Conservation (phyloP, 73 alveolate species). For the Uronychia setigera region DNA sequence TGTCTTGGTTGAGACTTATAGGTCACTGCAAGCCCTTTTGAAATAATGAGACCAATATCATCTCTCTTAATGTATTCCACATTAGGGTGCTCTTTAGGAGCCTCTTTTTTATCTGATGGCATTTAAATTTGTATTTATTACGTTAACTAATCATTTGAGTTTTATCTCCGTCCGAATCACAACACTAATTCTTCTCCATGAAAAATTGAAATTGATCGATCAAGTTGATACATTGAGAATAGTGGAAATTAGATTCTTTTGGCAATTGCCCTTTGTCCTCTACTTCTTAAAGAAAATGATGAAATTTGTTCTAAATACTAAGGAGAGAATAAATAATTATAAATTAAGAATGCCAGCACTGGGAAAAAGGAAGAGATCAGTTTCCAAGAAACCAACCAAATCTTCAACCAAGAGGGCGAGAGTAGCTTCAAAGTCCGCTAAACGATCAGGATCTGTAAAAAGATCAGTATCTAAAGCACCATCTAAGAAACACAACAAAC, state of each 20-base stretch:
- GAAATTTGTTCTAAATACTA: no score
- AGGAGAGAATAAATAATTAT: no score
- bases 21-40: conserved; percentile 85
- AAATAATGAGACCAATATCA: conserved; percentile 70
- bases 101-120: neutral
- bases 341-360: neutral
- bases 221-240: no score
- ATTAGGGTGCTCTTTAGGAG: conserved; percentile 59
- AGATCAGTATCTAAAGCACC: neutral
- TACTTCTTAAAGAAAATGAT: no score
- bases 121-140: no score
- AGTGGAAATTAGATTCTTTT: no score
- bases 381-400: neutral
- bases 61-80: conserved; percentile 67
- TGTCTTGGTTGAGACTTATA: conserved; percentile 83
- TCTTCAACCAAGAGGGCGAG: neutral
- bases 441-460: neutral
- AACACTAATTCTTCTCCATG: no score
- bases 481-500: neutral
- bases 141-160: no score
- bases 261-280: no score
- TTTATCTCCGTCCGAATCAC: no score
- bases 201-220: no score
- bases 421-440: neutral
- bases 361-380: neutral